Evolutionary conservation across 139 green algal genomes (phyloP).

Genomic region (Haematococcus lacustris): DNA sequence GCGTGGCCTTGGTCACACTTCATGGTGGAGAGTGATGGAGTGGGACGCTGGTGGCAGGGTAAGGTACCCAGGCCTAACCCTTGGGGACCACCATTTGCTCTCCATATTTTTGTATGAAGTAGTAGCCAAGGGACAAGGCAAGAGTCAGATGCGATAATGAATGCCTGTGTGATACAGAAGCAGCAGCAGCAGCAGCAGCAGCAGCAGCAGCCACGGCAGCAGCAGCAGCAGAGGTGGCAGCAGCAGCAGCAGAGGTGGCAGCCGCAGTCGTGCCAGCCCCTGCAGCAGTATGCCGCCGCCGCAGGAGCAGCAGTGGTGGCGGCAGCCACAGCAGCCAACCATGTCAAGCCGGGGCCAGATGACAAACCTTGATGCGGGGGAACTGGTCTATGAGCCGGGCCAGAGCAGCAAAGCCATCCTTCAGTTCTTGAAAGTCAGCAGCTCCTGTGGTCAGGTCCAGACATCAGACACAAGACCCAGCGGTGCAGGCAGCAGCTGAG

Average conservation of each 20-base stretch:
- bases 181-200: background rate
- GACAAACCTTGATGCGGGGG: conserved; percentile 42
- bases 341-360: background rate
- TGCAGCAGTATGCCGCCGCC: too few species aligned
- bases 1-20: too few species aligned
- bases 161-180: too few species aligned
- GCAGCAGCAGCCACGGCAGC: background rate
- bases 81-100: too few species aligned
- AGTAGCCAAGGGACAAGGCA: too few species aligned
- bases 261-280: background rate
- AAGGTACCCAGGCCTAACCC: too few species aligned
- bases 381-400: conserved; percentile 57
- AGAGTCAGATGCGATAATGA: too few species aligned
- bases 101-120: too few species aligned
- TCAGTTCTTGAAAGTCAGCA: conserved; percentile 34
- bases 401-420: conserved; percentile 62
- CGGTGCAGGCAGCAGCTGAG: too few species aligned
- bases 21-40: too few species aligned
- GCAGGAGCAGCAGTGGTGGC: background rate
- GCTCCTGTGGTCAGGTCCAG: background rate
- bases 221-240: background rate
- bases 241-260: background rate
- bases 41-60: too few species aligned
- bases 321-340: background rate
- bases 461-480: too few species aligned